phyloP scores from a whole-genome alignment of 2,329 filamentous ascomycete genomes.

The Malbranchea cinnamomea region DNA sequence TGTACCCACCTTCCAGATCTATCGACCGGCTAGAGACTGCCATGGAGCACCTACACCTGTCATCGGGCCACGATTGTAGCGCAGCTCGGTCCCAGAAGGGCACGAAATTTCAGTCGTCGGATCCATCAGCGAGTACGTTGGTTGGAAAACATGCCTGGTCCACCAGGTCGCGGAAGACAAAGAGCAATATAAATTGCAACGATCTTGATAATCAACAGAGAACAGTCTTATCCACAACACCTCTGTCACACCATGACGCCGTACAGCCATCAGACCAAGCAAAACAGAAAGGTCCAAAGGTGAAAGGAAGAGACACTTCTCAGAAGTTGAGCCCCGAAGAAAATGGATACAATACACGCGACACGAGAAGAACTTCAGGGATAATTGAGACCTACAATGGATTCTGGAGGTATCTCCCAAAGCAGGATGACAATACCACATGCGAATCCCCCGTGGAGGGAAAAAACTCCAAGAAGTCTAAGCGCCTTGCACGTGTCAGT shows the following conservation, averaged over 20 bases:
- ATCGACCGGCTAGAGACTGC: conserved; percentile 4
- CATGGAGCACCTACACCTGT: conserved; percentile 1
- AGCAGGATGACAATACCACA: neutral
- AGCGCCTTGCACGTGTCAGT: conserved; percentile 2
- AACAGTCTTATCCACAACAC: neutral
- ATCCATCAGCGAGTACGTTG: neutral
- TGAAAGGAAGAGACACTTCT: conserved; percentile 1
- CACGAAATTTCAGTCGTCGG: too few species aligned
- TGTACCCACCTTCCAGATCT: conserved; percentile 3
- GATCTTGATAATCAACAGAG: neutral
- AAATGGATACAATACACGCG: neutral
- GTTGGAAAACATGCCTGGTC: neutral
- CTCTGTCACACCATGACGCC: neutral
- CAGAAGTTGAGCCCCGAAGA: neutral
- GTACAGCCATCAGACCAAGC: neutral
- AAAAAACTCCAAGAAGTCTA: neutral
- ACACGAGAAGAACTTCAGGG: neutral
- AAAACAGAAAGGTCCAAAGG: neutral
- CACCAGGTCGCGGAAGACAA: neutral
- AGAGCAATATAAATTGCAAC: neutral
- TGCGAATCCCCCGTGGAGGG: neutral
- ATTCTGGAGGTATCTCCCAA: conserved; percentile 4
- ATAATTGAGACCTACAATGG: conserved; percentile 4
- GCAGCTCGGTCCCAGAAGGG: too few species aligned
- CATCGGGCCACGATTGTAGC: conserved; percentile 1